phyloP scores from a whole-genome alignment of 768 basidiomycete species.

The Dioszegia hungarica region DNA sequence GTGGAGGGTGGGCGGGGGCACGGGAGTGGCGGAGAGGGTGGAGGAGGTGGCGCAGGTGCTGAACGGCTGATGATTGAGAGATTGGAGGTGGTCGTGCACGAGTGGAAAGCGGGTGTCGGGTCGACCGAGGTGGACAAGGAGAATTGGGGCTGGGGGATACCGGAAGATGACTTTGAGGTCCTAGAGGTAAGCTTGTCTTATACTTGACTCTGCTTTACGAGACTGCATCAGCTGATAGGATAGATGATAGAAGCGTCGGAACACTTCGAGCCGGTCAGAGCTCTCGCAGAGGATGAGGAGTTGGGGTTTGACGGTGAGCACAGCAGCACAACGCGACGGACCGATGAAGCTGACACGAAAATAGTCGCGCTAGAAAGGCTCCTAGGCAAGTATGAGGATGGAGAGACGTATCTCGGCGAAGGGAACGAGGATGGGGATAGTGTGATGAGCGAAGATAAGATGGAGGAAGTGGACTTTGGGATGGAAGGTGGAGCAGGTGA shows the following conservation, averaged over 20 bases:
- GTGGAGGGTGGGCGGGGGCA: not conserved
- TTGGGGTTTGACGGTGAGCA: conserved; percentile 3
- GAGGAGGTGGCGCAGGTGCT: not conserved
- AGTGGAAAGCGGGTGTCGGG: not conserved
- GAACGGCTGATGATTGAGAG: not conserved
- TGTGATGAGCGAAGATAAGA: too few relatives aligned
- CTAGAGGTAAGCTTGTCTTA: not conserved
- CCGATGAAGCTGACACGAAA: too few relatives aligned
- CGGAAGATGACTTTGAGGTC: not conserved
- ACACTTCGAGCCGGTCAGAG: not conserved
- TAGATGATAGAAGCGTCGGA: conserved; percentile 1
- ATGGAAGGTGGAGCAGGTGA: not conserved
- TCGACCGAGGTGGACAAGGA: not conserved
- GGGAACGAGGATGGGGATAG: not conserved
- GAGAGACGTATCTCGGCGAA: not conserved
- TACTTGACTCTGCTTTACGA: not conserved
- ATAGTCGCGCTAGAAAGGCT: not conserved
- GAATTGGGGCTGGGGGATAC: not conserved
- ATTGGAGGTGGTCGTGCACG: not conserved
- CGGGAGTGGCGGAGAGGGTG: not conserved
- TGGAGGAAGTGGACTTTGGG: not conserved
- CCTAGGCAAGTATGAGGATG: not conserved
- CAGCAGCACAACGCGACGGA: too few relatives aligned
- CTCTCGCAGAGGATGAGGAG: not conserved
- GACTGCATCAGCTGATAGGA: not conserved